Evolutionary conservation across 768 basidiomycete genomes (phyloP).

Genomic region (Leucogyrophana mollusca): DNA sequence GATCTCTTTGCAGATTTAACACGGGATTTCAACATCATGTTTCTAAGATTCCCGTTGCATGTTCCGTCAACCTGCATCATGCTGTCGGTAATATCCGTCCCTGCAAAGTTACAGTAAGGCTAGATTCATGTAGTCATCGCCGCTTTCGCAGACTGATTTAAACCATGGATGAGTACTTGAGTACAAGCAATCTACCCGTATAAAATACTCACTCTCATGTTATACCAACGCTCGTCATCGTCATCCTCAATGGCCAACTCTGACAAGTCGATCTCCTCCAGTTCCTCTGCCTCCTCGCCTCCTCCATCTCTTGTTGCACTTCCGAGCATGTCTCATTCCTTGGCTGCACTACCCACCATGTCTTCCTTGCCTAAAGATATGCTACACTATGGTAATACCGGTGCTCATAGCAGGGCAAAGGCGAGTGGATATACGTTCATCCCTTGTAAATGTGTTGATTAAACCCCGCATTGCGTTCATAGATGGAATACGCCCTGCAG

Average conservation of each 20-base stretch:
- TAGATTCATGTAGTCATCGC: conserved; percentile 19
- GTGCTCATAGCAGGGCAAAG: conserved; percentile 28
- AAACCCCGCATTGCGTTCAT: conserved; percentile 6
- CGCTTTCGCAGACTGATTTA: conserved; percentile 27
- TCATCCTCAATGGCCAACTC: conserved; percentile 32
- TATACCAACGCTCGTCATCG: conserved; percentile 27
- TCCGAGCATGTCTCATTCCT: conserved; percentile 32
- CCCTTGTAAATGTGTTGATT: not conserved
- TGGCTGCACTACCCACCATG: conserved; percentile 29
- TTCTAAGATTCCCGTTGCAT: conserved; percentile 32
- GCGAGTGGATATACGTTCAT: conserved; percentile 9
- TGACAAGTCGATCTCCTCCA: conserved; percentile 31
- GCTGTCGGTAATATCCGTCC: conserved; percentile 35
- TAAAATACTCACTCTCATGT: conserved; percentile 22
- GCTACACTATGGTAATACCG: conserved; percentile 27
- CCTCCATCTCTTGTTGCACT: conserved; percentile 27
- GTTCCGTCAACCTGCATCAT: conserved; percentile 25
- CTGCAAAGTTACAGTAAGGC: conserved; percentile 18
- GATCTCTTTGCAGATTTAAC: conserved; percentile 31
- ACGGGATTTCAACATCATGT: conserved; percentile 26
- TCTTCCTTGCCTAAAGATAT: conserved; percentile 28
- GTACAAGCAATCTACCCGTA: conserved; percentile 9
- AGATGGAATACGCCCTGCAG: conserved; percentile 32
- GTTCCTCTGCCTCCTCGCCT: conserved; percentile 28
- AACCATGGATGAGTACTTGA: conserved; percentile 6